phyloP scores from a whole-genome alignment of 768 basidiomycete genomes.

The Hemileccinum impolitum region DNA sequence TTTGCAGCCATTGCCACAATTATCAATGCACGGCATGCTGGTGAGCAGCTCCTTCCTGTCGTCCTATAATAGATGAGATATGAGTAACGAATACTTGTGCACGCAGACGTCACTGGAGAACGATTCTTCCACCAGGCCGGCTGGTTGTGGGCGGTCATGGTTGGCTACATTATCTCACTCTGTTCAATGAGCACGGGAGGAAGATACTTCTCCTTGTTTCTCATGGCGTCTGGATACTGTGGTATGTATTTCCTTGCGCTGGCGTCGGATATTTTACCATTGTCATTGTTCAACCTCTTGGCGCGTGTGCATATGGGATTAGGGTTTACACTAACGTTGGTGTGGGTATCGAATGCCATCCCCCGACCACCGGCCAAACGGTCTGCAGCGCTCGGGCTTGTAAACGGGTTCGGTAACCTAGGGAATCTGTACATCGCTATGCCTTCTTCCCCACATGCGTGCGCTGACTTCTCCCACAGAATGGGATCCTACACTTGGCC shows the following conservation, averaged over 20 bases:
- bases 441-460: not conserved
- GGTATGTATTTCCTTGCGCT: too few species aligned
- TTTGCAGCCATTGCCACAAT: slow-evolving; percentile 47
- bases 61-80: too few species aligned
- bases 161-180: slow-evolving; percentile 60
- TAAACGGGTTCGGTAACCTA: slow-evolving; percentile 57
- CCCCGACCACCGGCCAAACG: slow-evolving; percentile 57
- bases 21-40: slow-evolving; percentile 56
- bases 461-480: slow-evolving; percentile 25
- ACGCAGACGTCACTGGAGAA: slow-evolving; percentile 54
- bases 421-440: slow-evolving; percentile 49
- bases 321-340: slow-evolving; percentile 46
- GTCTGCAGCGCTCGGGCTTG: slow-evolving; percentile 56
- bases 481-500: slow-evolving; percentile 66
- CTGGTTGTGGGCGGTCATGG: slow-evolving; percentile 59
- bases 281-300: too few species aligned
- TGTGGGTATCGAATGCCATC: slow-evolving; percentile 62
- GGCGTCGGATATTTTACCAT: too few species aligned
- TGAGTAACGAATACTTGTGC: not conserved
- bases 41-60: slow-evolving; percentile 19
- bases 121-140: slow-evolving; percentile 57
- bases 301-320: too few species aligned
- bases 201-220: slow-evolving; percentile 59
- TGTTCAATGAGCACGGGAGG: slow-evolving; percentile 48
- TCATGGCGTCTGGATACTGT: slow-evolving; percentile 37